These are phyloP conservation scores for Cytospora paraplurivora DNA, from an alignment of 2,329 filamentous ascomycete species.

Conservation along the genomic window DNA sequence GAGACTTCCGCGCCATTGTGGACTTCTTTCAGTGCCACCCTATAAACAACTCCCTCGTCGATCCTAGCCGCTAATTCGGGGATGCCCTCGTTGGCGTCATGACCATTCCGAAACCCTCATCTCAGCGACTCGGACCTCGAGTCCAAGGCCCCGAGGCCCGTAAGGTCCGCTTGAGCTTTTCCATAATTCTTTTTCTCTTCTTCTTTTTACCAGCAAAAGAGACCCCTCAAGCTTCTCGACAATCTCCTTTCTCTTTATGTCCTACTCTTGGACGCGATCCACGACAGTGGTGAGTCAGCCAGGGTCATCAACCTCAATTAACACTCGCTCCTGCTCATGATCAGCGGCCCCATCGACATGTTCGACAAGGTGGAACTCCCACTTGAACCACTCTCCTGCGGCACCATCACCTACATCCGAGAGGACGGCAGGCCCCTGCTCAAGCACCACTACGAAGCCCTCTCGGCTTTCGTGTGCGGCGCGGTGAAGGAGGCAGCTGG, in stretches of 20 bases:
- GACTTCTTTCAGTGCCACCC: slow-evolving; percentile 18
- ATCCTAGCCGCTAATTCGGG: slow-evolving; percentile 5
- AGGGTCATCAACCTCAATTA: not conserved
- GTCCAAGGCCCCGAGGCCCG: not conserved
- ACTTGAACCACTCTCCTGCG: not conserved
- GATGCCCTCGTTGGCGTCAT: slow-evolving; percentile 74
- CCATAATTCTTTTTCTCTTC: too few relatives aligned
- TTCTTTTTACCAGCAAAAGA: too few relatives aligned
- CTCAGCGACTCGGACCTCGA: not conserved
- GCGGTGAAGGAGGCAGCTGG: not conserved
- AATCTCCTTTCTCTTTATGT: too few relatives aligned
- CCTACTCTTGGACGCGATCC: too few relatives aligned
- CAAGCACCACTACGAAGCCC: not conserved
- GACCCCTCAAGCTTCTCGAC: not conserved
- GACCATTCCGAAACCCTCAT: slow-evolving; percentile 8
- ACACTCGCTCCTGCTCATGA: not conserved
- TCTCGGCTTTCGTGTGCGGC: not conserved
- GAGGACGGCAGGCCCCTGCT: slow-evolving; percentile 3
- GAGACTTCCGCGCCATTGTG: slow-evolving; percentile 24
- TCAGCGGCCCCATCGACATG: not conserved
- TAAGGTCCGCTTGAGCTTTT: not conserved
- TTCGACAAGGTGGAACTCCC: not conserved
- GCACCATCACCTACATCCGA: slow-evolving; percentile 5
- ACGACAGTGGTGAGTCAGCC: too few relatives aligned
- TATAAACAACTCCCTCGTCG: slow-evolving; percentile 1